phyloP scores from a whole-genome alignment of 495 filamentous ascomycete species.

The Penicillium samsonianum region DNA sequence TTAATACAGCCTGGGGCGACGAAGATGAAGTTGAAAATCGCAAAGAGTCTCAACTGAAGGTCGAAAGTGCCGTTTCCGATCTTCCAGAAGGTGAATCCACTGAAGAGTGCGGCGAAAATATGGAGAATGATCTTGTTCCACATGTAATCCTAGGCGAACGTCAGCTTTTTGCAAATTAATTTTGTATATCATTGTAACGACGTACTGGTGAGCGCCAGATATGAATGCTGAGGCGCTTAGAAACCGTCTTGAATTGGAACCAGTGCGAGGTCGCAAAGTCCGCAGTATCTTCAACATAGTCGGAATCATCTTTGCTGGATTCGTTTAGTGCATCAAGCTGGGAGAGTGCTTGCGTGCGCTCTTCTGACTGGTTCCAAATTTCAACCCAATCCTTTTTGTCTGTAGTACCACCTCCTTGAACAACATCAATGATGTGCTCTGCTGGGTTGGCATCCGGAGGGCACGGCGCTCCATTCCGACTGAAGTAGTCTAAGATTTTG shows the following conservation, averaged over 20 bases:
- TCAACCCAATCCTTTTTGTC: constrained; percentile 49
- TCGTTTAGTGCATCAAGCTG: constrained; percentile 66
- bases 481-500: constrained; percentile 58
- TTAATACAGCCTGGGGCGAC: constrained; percentile 81
- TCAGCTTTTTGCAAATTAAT: not conserved
- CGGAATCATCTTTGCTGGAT: constrained; percentile 33
- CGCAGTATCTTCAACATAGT: constrained; percentile 49
- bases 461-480: constrained; percentile 52
- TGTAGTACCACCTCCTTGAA: constrained; percentile 33
- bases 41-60: constrained; percentile 42
- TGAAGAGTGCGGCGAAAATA: constrained; percentile 43
- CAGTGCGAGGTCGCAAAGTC: constrained; percentile 45
- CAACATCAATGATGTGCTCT: constrained; percentile 58
- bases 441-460: constrained; percentile 56
- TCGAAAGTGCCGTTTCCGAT: constrained; percentile 43
- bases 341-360: constrained; percentile 57
- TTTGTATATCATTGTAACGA: not conserved
- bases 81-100: constrained; percentile 50
- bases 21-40: constrained; percentile 76
- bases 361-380: constrained; percentile 53
- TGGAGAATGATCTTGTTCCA: constrained; percentile 47
- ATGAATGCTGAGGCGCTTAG: constrained; percentile 71
- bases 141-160: constrained; percentile 35
- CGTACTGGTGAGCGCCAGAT: constrained; percentile 82
- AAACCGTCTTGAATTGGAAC: constrained; percentile 53